These are phyloP conservation scores for Epichloe aotearoae DNA, from an alignment of 2,329 filamentous ascomycete species.

Conservation along the genomic window DNA sequence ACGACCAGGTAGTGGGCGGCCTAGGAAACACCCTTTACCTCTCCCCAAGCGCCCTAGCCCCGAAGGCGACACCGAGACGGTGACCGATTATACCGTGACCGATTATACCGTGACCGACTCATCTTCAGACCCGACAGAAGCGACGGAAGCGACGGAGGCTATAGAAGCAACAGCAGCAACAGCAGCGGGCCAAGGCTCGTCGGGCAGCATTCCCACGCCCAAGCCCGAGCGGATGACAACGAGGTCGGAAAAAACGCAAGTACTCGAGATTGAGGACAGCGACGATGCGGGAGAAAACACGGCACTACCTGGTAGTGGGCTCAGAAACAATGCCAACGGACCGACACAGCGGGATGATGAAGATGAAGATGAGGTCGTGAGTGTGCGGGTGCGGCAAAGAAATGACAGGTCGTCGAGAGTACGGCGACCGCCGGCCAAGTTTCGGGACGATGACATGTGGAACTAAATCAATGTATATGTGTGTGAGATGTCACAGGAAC, in stretches of 20 bases:
- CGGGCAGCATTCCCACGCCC: background rate
- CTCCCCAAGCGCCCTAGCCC: background rate
- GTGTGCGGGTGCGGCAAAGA: conserved; percentile 17
- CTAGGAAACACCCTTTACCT: conserved; percentile 24
- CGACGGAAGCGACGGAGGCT: no score
- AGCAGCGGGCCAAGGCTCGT: background rate
- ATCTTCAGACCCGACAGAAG: no score
- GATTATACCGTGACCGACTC: no score
- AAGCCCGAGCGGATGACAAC: background rate
- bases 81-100: no score
- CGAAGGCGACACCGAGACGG: no score
- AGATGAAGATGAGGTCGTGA: conserved; percentile 15
- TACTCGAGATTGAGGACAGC: conserved; percentile 17
- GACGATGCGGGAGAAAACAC: conserved; percentile 10
- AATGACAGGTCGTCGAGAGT: conserved; percentile 16
- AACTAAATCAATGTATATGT: conserved; percentile 1
- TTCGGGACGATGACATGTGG: conserved; percentile 20
- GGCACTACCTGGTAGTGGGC: background rate
- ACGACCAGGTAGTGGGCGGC: conserved; percentile 24
- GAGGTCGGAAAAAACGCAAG: conserved; percentile 2
- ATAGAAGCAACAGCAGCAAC: background rate
- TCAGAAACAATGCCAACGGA: background rate
- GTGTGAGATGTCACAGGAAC: background rate
- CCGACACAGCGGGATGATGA: conserved; percentile 5
- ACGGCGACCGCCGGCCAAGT: conserved; percentile 22